Percentiles rank a stretch among this genome's conserved stretches.
Conservation (phyloP, 257 asterid species). For the Solanum corneliomulleri region DNA sequence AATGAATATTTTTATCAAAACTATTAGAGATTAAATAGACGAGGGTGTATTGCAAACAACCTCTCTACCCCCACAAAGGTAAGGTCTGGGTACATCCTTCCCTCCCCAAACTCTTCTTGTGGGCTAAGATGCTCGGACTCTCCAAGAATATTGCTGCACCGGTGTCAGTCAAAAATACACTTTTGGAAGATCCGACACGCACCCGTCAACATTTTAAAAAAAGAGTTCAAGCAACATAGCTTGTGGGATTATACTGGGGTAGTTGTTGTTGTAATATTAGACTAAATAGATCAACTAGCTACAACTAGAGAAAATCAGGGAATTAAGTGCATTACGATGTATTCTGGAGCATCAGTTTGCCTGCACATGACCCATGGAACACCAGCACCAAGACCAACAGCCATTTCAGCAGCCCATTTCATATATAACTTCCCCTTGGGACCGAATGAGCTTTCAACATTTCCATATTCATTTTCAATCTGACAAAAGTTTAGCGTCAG, state of each 20-base stretch:
- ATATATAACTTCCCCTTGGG: slow-evolving; percentile 56
- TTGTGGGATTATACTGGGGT: not conserved
- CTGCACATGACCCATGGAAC: slow-evolving; percentile 99
- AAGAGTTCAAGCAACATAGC: not conserved
- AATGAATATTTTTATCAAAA: not conserved
- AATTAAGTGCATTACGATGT: slow-evolving; percentile 44
- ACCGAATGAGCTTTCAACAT: slow-evolving; percentile 71
- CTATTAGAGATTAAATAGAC: not conserved
- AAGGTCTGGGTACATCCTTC: not conserved
- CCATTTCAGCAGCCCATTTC: slow-evolving; percentile 95
- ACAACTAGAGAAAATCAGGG: slow-evolving; percentile 1
- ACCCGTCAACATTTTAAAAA: not conserved
- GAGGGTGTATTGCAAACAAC: not conserved
- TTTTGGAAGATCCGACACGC: not conserved
- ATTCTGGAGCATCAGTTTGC: slow-evolving; percentile 92
- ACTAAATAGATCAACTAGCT: not conserved
- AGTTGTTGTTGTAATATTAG: not conserved
- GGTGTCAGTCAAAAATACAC: not conserved
- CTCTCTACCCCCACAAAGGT: not conserved
- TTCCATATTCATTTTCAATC: slow-evolving; percentile 97
- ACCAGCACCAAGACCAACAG: slow-evolving; percentile 79
- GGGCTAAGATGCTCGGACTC: not conserved
- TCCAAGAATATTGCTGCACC: not conserved
- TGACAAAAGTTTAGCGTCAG: slow-evolving; percentile 15
- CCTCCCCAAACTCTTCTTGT: not conserved